phyloP scores from a whole-genome alignment of 805 yeast genomes.

The Suhomyces vadensis region DNA sequence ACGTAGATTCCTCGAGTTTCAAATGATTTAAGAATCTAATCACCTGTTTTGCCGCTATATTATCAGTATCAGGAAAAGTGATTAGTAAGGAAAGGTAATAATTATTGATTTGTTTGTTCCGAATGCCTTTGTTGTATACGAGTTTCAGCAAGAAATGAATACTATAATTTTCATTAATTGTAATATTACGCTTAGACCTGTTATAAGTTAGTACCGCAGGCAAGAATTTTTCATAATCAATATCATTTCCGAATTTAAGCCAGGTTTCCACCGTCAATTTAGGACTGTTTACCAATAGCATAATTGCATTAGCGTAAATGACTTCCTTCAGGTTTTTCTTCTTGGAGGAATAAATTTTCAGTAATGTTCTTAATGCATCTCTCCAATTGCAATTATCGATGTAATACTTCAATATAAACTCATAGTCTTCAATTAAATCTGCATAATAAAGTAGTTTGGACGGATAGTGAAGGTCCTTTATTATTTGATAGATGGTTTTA shows the following conservation, averaged over 20 bases:
- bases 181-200: slow-evolving; percentile 41
- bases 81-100: slow-evolving; percentile 69
- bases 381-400: slow-evolving; percentile 71
- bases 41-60: slow-evolving; percentile 31
- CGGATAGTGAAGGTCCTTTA: slow-evolving; percentile 64
- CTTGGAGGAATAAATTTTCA: slow-evolving; percentile 44
- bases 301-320: slow-evolving; percentile 69
- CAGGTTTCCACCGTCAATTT: slow-evolving; percentile 72
- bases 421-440: slow-evolving; percentile 63
- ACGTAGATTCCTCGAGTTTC: slow-evolving; percentile 17
- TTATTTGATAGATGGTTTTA: slow-evolving; percentile 68
- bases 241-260: slow-evolving; percentile 51
- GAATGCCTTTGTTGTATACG: slow-evolving; percentile 39
- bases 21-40: slow-evolving; percentile 29
- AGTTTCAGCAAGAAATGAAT: slow-evolving; percentile 61
- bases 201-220: slow-evolving; percentile 78
- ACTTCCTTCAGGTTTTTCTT: slow-evolving; percentile 23
- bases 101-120: slow-evolving; percentile 58
- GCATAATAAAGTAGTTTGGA: slow-evolving; percentile 69
- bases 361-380: slow-evolving; percentile 60
- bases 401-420: slow-evolving; percentile 68
- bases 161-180: slow-evolving; percentile 58
- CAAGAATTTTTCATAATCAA: slow-evolving; percentile 65
- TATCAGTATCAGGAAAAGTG: slow-evolving; percentile 29
- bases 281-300: slow-evolving; percentile 68